Conservation (phyloP, 768 basidiomycete species). For the Gymnopilus dilepis region DNA sequence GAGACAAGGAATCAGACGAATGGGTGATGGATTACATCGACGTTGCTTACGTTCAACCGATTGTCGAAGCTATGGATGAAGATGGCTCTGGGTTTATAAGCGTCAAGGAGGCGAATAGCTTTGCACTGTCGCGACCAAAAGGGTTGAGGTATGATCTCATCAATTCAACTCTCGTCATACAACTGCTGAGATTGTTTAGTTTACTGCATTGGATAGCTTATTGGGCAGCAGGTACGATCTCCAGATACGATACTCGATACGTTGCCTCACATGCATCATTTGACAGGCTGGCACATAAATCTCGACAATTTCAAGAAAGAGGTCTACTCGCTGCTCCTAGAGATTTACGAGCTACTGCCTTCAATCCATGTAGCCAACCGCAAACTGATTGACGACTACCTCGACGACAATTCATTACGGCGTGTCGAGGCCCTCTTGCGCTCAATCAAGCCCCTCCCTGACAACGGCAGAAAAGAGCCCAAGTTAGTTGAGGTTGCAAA, state of each 20-base stretch:
- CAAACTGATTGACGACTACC: slow-evolving; percentile 14
- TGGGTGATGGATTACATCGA: slow-evolving; percentile 35
- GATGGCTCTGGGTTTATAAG: slow-evolving; percentile 36
- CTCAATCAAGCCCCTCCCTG: slow-evolving; percentile 7
- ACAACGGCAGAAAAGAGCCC: slow-evolving; percentile 2
- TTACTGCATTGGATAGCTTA: slow-evolving; percentile 35
- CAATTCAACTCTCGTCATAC: not conserved
- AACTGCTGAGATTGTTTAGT: slow-evolving; percentile 15
- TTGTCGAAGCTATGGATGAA: slow-evolving; percentile 34
- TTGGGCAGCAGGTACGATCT: slow-evolving; percentile 31
- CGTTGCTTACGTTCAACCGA: slow-evolving; percentile 29
- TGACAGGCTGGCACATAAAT: slow-evolving; percentile 18
- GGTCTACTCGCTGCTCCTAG: slow-evolving; percentile 10
- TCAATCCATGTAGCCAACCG: slow-evolving; percentile 13
- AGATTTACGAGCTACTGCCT: slow-evolving; percentile 13
- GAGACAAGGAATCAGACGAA: slow-evolving; percentile 8
- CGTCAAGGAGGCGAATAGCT: slow-evolving; percentile 33
- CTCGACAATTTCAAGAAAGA: slow-evolving; percentile 5
- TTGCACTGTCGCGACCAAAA: slow-evolving; percentile 26
- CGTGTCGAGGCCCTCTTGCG: slow-evolving; percentile 14
- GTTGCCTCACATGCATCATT: not conserved
- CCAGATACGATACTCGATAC: not conserved
- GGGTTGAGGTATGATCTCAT: slow-evolving; percentile 27
- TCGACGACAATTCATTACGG: slow-evolving; percentile 1
- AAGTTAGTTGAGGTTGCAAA: slow-evolving; percentile 7